These are phyloP conservation scores for Cyclotella cryptica DNA, from an alignment of 108 stramenopile species.

Conservation along the genomic window DNA sequence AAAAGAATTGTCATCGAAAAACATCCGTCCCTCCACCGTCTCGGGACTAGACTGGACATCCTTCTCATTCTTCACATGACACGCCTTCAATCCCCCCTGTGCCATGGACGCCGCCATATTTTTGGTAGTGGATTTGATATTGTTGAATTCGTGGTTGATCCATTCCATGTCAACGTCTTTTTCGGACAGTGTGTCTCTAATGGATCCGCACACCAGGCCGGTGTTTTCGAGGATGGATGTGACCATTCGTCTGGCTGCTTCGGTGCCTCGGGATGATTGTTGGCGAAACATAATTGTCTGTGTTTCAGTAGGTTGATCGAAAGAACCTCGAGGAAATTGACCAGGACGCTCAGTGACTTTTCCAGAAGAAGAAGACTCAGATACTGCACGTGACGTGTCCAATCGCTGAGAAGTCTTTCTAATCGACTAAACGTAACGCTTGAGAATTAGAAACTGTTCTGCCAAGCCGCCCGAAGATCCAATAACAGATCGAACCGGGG, in stretches of 20 bases:
- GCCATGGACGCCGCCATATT: conserved; percentile 24
- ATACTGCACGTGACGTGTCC: too few species aligned
- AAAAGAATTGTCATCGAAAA: conserved; percentile 16
- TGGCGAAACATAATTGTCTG: conserved; percentile 15
- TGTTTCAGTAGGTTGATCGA: neutral
- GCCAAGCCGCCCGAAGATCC: too few species aligned
- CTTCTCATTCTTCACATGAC: neutral
- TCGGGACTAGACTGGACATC: neutral
- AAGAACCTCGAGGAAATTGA: too few species aligned
- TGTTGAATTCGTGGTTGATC: conserved; percentile 26
- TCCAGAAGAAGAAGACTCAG: too few species aligned
- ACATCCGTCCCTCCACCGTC: conserved; percentile 6
- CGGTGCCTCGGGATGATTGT: conserved; percentile 7
- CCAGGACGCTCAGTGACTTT: neutral
- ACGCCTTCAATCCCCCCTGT: neutral
- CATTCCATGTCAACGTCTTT: conserved; percentile 43
- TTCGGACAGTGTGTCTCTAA: conserved; percentile 46
- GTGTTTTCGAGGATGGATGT: conserved; percentile 41
- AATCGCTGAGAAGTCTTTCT: too few species aligned
- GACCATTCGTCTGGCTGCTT: conserved; percentile 32
- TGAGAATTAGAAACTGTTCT: too few species aligned
- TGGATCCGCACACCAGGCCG: conserved; percentile 46
- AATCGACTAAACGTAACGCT: too few species aligned
- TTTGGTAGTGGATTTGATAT: conserved; percentile 32
- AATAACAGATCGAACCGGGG: too few species aligned